phyloP scores from a whole-genome alignment of 441 rosid genomes.

The Lepidium campestre region DNA sequence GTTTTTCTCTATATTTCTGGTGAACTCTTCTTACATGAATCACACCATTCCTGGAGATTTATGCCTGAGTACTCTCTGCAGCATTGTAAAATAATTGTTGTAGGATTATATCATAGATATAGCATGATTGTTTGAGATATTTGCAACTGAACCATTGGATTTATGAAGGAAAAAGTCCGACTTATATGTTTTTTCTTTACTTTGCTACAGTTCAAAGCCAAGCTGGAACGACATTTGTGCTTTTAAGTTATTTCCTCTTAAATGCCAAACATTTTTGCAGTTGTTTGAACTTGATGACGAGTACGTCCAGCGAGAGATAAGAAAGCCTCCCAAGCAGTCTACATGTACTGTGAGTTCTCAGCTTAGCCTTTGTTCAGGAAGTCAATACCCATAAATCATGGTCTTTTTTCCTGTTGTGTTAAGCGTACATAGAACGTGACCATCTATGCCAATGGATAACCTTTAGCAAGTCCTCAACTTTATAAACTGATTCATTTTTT shows the following conservation, averaged over 20 bases:
- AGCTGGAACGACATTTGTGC: conserved; percentile 85
- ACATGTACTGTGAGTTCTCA: conserved; percentile 68
- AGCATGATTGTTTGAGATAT: background rate
- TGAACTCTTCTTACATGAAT: background rate
- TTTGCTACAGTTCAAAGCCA: conserved; percentile 40
- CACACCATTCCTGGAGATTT: background rate
- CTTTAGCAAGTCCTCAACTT: background rate
- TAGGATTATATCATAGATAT: background rate
- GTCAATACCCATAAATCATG: background rate
- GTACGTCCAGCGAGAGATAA: conserved; percentile 84
- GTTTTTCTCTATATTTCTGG: conserved; percentile 19
- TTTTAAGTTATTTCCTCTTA: conserved; percentile 74
- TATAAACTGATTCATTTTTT: background rate
- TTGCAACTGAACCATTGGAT: background rate
- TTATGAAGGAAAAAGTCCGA: background rate
- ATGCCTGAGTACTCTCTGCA: background rate
- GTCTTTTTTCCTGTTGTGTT: background rate
- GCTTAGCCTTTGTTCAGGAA: conserved; percentile 3
- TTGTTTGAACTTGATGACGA: conserved; percentile 87
- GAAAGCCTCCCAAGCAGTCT: conserved; percentile 62
- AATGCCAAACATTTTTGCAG: conserved; percentile 70
- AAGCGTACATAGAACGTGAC: background rate
- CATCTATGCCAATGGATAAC: background rate
- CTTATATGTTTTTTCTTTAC: background rate
- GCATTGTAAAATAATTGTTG: background rate